Evolutionary conservation across 148 eudicot genomes (phyloP).

Genomic region (Vaccinium vitisidaea): DNA sequence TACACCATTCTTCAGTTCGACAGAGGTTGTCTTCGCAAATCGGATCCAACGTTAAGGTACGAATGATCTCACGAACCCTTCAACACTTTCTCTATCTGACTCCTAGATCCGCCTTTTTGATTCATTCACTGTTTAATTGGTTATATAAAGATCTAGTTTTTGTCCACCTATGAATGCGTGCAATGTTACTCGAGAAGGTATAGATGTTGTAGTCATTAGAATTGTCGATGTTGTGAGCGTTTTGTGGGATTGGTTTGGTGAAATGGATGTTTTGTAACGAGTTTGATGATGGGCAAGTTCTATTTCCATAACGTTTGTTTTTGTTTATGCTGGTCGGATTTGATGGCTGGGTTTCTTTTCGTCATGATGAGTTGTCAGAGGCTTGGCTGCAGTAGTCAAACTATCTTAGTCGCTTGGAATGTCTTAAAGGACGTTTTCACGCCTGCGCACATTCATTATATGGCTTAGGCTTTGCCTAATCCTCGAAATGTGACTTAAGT

Average conservation of each 20-base stretch:
- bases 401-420: too few relatives aligned
- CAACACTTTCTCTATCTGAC: neutral
- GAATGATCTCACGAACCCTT: constrained; percentile 10
- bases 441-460: too few relatives aligned
- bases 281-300: neutral
- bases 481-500: neutral
- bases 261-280: neutral
- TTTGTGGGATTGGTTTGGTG: neutral
- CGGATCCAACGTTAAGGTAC: too few relatives aligned
- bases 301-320: neutral
- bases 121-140: neutral
- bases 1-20: too few relatives aligned
- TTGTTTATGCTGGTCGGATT: neutral
- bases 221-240: too few relatives aligned
- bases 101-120: constrained; percentile 3
- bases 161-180: too few relatives aligned
- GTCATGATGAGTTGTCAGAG: neutral
- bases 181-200: too few relatives aligned
- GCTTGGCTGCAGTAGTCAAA: neutral
- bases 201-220: too few relatives aligned
- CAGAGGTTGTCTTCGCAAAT: too few relatives aligned
- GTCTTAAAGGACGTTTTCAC: too few relatives aligned
- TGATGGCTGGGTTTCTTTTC: neutral
- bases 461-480: too few relatives aligned
- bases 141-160: neutral